Evolutionary conservation across 1,284 basidiomycete species (phyloP).

Genomic region (Golubevia sp.): DNA sequence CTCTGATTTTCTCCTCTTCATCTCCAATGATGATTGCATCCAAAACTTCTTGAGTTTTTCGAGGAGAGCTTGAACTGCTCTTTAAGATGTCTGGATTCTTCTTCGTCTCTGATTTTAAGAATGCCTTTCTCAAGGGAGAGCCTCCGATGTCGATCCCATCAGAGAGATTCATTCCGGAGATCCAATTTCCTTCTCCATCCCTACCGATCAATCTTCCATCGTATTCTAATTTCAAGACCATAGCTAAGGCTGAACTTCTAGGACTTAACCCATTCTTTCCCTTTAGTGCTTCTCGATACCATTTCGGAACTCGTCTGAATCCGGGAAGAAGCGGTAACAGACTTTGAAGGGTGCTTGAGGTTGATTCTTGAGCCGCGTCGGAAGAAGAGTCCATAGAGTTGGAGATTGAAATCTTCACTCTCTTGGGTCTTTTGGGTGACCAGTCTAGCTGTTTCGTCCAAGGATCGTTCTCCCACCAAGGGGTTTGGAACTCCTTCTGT

Average conservation of each 20-base stretch:
- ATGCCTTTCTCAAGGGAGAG: background rate
- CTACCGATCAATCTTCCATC: slow-evolving; percentile 21
- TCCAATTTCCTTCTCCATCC: slow-evolving; percentile 18
- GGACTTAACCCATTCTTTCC: slow-evolving; percentile 1
- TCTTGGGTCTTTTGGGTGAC: slow-evolving; percentile 54
- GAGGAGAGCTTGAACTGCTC: background rate
- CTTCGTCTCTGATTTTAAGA: background rate
- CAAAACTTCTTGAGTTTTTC: background rate
- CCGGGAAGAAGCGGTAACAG: background rate
- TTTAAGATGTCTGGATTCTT: background rate
- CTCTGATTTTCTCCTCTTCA: background rate
- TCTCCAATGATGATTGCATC: background rate
- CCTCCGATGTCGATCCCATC: background rate
- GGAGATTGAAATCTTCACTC: slow-evolving; percentile 7
- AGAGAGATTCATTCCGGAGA: background rate
- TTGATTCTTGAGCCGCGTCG: background rate
- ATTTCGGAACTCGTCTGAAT: slow-evolving; percentile 6
- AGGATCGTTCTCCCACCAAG: slow-evolving; percentile 53
- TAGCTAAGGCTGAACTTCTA: slow-evolving; percentile 9
- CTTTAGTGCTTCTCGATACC: slow-evolving; percentile 7
- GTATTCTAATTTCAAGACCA: slow-evolving; percentile 44
- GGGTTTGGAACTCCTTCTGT: no score
- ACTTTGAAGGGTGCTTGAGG: background rate
- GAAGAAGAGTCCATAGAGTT: background rate
- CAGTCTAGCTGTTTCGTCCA: slow-evolving; percentile 57